A percentile compares a stretch with the other conserved stretches of the same genome.
Conservation (phyloP, 495 filamentous ascomycete genomes). For the Tuber brumale region DNA sequence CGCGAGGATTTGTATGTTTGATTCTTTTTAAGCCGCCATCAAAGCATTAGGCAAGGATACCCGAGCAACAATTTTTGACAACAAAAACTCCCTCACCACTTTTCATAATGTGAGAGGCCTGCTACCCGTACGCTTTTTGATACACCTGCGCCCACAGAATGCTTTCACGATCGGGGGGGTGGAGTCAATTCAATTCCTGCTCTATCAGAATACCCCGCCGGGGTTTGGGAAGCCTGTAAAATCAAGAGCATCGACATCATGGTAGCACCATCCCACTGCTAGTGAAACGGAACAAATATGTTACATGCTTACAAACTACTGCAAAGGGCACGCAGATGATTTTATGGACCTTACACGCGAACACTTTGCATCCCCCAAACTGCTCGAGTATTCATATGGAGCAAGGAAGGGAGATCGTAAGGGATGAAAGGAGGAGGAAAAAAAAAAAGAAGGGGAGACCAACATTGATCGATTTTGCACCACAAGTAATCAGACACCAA, state of each 20-base stretch:
- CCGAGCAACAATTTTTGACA: neutral
- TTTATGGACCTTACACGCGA: neutral
- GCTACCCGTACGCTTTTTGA: neutral
- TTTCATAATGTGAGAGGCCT: neutral
- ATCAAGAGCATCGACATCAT: neutral
- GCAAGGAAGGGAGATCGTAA: neutral
- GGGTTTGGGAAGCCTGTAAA: neutral
- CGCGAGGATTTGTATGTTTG: neutral
- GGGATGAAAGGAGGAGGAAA: neutral
- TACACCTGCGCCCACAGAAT: neutral
- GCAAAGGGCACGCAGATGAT: neutral
- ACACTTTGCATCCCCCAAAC: neutral
- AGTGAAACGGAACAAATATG: neutral
- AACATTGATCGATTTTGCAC: neutral
- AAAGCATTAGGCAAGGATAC: neutral
- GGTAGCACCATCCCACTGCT: neutral
- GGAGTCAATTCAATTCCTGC: neutral
- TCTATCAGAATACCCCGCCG: neutral
- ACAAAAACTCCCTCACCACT: neutral
- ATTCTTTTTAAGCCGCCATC: neutral
- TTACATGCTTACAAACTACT: neutral
- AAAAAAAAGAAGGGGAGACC: neutral
- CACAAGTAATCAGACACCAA: neutral
- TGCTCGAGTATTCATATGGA: neutral
- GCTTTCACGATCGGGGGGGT: neutral